These are phyloP conservation scores for Chalciporus piperatus DNA, from an alignment of 768 basidiomycete genomes.

Conservation along the genomic window DNA sequence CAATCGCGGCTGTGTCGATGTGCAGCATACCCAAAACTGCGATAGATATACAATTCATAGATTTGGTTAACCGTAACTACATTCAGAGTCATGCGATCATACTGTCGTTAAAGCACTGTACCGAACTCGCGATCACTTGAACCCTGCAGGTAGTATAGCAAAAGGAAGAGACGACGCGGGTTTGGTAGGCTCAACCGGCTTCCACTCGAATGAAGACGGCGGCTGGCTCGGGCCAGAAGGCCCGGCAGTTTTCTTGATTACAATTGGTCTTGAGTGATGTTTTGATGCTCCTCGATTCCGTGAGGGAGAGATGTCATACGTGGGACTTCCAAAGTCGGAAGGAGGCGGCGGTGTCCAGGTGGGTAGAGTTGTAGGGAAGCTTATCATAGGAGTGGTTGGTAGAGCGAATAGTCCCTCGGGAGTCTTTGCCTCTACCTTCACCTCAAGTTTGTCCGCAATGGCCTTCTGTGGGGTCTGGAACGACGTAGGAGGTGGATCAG, in stretches of 20 bases:
- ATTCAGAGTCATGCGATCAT: neutral
- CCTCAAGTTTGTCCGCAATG: constrained; percentile 4
- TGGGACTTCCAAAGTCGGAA: constrained; percentile 15
- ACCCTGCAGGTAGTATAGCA: constrained; percentile 19
- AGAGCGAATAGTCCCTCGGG: constrained; percentile 3
- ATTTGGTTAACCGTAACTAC: neutral
- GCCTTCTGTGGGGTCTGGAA: constrained; percentile 31
- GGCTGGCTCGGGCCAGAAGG: constrained; percentile 10
- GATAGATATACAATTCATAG: neutral
- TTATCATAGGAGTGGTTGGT: constrained; percentile 21
- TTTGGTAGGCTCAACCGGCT: constrained; percentile 21
- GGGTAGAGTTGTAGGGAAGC: constrained; percentile 22
- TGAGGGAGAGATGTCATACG: constrained; percentile 18
- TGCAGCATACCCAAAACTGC: no score
- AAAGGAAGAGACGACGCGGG: constrained; percentile 26
- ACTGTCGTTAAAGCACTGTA: neutral
- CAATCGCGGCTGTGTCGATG: no score
- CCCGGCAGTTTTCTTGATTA: constrained; percentile 26
- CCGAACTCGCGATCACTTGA: constrained; percentile 2
- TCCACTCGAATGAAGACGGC: constrained; percentile 21
- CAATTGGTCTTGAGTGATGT: constrained; percentile 35
- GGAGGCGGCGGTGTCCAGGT: constrained; percentile 24
- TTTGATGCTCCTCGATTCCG: constrained; percentile 26
- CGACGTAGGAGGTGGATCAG: constrained; percentile 18
- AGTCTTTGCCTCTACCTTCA: constrained; percentile 1